Conservation (phyloP, 192 early-diverging fungal species). For the Podila epigama region DNA sequence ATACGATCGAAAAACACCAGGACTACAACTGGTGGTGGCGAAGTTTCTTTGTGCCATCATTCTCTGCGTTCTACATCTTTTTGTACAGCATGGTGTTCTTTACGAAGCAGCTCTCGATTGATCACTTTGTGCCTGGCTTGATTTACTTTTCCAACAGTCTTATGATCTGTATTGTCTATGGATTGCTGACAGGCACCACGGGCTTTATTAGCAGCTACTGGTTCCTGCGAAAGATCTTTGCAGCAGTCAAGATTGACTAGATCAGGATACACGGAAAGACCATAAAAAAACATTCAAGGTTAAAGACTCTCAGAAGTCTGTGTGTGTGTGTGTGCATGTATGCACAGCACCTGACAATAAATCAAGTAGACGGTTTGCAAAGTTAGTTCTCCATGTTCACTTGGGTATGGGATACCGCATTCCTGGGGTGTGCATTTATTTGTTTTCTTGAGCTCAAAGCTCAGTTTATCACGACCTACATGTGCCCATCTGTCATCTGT, state of each 20-base stretch:
- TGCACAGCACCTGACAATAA: no score
- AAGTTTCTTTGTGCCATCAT: constrained; percentile 79
- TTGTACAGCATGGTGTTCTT: constrained; percentile 81
- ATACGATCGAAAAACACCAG: constrained; percentile 27
- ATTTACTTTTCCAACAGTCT: constrained; percentile 80
- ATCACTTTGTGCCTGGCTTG: constrained; percentile 70
- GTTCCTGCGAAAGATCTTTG: constrained; percentile 80
- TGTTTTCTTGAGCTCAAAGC: no score
- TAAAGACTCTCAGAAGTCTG: no score
- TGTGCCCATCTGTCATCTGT: no score
- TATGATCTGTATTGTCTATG: constrained; percentile 71
- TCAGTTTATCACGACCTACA: no score
- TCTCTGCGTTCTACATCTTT: constrained; percentile 82
- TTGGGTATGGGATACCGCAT: no score
- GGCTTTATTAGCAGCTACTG: constrained; percentile 77
- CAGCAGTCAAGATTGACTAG: constrained; percentile 74
- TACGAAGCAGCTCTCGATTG: constrained; percentile 67
- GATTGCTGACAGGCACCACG: constrained; percentile 75
- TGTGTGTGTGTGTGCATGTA: no score
- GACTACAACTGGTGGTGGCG: constrained; percentile 96
- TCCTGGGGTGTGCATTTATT: no score
- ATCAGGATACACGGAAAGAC: no score
- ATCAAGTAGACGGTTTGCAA: no score
- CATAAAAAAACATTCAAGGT: no score
- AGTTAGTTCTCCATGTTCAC: no score